Evolutionary conservation across 2,329 filamentous ascomycete species (phyloP).

Genomic region (Aspergillus sp.): DNA sequence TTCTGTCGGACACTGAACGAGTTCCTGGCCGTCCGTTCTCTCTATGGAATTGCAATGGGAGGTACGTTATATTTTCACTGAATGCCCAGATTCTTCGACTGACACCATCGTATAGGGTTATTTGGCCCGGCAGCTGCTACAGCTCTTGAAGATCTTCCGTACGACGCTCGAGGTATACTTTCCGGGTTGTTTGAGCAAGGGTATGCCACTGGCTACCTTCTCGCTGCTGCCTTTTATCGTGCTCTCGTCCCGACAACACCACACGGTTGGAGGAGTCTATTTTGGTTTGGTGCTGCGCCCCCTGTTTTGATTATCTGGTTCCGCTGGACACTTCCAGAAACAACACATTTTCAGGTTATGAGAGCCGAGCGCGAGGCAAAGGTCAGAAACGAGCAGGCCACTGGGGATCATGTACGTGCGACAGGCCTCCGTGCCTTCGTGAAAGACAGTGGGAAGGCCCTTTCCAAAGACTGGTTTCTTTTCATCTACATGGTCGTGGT

Average conservation of each 20-base stretch:
- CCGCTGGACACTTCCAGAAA: conserved; percentile 70
- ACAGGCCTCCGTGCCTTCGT: conserved; percentile 11
- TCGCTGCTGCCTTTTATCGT: conserved; percentile 30
- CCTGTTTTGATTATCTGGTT: conserved; percentile 56
- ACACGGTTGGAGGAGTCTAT: conserved; percentile 31
- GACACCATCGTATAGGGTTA: conserved; percentile 6
- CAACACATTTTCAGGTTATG: conserved; percentile 54
- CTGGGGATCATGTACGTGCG: not conserved
- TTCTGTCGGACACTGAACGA: conserved; percentile 30
- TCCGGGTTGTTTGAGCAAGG: conserved; percentile 32
- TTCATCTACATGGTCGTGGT: conserved; percentile 33
- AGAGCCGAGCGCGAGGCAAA: conserved; percentile 16
- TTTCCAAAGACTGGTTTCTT: conserved; percentile 29
- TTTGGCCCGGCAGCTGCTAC: conserved; percentile 31
- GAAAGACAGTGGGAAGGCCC: conserved; percentile 12
- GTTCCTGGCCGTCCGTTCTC: conserved; percentile 31
- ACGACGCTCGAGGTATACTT: conserved; percentile 34
- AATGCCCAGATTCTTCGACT: too few species aligned
- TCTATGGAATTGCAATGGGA: conserved; percentile 38
- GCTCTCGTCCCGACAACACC: conserved; percentile 29
- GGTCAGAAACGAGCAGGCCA: conserved; percentile 1
- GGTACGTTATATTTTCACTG: conserved; percentile 8
- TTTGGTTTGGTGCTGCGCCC: conserved; percentile 34
- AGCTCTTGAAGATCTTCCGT: conserved; percentile 35
- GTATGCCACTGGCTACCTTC: conserved; percentile 29